Percentiles rank a stretch among this genome's conserved stretches.
Conservation (phyloP, 495 filamentous ascomycete genomes). For the Hypoxylon crocopeplum region DNA sequence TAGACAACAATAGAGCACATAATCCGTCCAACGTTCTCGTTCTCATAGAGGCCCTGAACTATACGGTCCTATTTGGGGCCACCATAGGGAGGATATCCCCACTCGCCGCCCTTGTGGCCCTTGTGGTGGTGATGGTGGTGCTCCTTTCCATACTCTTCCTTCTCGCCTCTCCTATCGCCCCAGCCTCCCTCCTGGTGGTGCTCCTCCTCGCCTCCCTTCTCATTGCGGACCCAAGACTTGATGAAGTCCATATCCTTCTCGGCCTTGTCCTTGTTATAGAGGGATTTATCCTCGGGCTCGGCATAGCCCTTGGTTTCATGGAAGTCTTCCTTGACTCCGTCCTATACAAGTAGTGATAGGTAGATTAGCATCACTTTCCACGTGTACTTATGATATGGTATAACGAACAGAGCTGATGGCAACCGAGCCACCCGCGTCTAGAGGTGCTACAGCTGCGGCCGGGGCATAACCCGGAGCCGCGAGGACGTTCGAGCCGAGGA, state of each 20-base stretch:
- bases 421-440: not conserved
- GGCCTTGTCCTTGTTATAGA: not conserved
- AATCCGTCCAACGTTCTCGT: too few species aligned
- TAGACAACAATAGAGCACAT: too few species aligned
- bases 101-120: not conserved
- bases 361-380: too few species aligned
- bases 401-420: not conserved
- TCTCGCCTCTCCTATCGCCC: not conserved
- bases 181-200: slow-evolving; percentile 1
- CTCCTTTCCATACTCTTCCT: not conserved
- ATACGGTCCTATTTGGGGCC: too few species aligned
- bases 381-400: too few species aligned
- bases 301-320: not conserved
- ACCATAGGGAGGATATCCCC: too few species aligned
- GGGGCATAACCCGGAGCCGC: slow-evolving; percentile 22
- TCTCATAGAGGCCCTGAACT: too few species aligned
- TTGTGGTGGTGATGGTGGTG: not conserved
- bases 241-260: not conserved
- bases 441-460: not conserved
- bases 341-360: not conserved
- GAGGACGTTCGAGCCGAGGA: slow-evolving; percentile 29
- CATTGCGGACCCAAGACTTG: too few species aligned
- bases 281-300: too few species aligned
- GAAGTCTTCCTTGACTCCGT: not conserved
- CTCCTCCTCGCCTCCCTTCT: not conserved